Percentiles rank a stretch among this genome's conserved stretches.
phyloP scores from a whole-genome alignment of 768 basidiomycete genomes.

The Kwoniella pini region DNA sequence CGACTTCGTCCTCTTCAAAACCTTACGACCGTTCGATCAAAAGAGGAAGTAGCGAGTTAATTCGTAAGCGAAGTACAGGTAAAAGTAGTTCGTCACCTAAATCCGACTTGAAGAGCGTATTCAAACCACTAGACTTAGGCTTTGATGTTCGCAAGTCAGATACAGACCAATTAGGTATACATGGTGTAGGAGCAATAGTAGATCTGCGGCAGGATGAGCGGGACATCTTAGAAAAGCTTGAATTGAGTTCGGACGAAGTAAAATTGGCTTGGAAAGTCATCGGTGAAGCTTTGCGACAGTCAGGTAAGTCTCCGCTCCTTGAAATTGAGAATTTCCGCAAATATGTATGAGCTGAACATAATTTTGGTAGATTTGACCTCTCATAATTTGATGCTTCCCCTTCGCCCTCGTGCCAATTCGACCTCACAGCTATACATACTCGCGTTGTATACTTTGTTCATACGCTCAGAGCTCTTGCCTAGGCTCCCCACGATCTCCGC shows the following conservation, averaged over 20 bases:
- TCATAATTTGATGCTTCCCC: slow-evolving; percentile 18
- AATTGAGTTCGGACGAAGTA: slow-evolving; percentile 25
- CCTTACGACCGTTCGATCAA: background rate
- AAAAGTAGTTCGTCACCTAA: background rate
- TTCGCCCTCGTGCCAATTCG: background rate
- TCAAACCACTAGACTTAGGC: slow-evolving; percentile 21
- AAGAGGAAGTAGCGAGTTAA: slow-evolving; percentile 4
- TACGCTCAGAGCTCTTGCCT: slow-evolving; percentile 11
- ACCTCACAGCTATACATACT: slow-evolving; percentile 20
- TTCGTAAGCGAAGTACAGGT: slow-evolving; percentile 7
- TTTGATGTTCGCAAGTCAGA: background rate
- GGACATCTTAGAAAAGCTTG: slow-evolving; percentile 14
- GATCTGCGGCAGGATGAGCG: slow-evolving; percentile 20
- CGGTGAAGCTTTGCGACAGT: slow-evolving; percentile 24
- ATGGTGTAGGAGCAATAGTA: slow-evolving; percentile 20
- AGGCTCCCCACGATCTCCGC: slow-evolving; percentile 28
- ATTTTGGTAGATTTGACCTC: slow-evolving; percentile 4
- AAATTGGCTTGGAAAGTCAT: slow-evolving; percentile 26
- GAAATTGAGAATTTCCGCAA: background rate
- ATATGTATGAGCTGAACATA: background rate
- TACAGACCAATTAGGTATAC: slow-evolving; percentile 9
- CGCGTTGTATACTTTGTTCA: slow-evolving; percentile 17
- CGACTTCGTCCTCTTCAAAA: background rate
- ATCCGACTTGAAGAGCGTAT: background rate
- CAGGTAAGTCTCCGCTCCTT: slow-evolving; percentile 22